These are phyloP conservation scores for Populus hybrid DNA, from an alignment of 441 rosid species.

Conservation along the genomic window DNA sequence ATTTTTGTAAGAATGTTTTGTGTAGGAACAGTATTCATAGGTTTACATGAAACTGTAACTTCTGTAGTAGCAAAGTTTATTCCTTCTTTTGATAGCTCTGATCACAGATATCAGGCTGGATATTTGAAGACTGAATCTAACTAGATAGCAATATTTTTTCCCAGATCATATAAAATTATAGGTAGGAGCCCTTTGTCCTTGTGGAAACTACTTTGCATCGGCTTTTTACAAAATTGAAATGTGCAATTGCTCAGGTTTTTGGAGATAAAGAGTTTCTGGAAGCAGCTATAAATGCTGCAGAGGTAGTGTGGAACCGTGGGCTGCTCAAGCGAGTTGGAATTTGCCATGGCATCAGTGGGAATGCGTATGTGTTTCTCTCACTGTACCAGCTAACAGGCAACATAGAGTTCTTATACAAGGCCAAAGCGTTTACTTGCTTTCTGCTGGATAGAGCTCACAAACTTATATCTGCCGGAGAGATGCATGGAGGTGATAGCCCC, in stretches of 20 bases:
- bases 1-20: too few species aligned
- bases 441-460: conserved; percentile 45
- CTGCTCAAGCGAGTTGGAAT: conserved; percentile 60
- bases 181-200: background rate
- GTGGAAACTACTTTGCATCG: background rate
- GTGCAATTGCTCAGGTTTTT: conserved; percentile 38
- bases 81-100: background rate
- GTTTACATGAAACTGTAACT: too few species aligned
- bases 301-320: conserved; percentile 58
- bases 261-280: conserved; percentile 45
- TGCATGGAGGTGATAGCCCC: conserved; percentile 67
- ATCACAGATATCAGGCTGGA: background rate
- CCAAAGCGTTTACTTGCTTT: conserved; percentile 65
- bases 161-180: background rate
- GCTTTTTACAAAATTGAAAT: background rate
- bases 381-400: conserved; percentile 48
- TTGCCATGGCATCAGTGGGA: conserved; percentile 69
- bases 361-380: conserved; percentile 51
- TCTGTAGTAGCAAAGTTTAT: background rate
- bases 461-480: conserved; percentile 47
- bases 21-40: too few species aligned
- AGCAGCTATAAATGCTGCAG: conserved; percentile 56
- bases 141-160: background rate
- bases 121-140: background rate
- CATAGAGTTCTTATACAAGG: conserved; percentile 39